Base-by-base conservation (phyloP, 2,329 filamentous ascomycete species). In the Daldinia sp. region DNA sequence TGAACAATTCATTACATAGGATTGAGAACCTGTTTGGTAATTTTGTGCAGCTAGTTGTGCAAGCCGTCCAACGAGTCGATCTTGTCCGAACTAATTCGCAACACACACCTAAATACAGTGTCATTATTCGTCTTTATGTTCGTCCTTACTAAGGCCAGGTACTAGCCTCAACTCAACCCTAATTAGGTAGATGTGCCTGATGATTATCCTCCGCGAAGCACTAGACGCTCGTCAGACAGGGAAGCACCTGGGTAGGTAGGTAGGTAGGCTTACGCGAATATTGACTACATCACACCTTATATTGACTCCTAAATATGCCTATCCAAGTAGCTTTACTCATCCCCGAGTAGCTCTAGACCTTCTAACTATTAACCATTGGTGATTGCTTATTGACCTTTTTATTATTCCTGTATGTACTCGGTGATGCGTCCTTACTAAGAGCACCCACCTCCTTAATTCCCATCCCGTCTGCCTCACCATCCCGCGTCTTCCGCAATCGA, bases 141-240 rank as follows among this genome's bases (percentile, higher is more conserved):
- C 39, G 49, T 59, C 11, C 11, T 59, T 49, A 51, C 50, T 53
- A 41, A 45, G 30, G 52, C 25, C 43, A 56, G 37, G 23, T 39
- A 34, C 29, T 30, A 29, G 45, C 27, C 51, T 13, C 3, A n/a
- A 39, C 45, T 57, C 52, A 23, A 35, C 50, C 58, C 49, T 15
- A 47, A 63, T 57, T 30, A 23, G 50, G 67, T 55, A 69, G 30
- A 25, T 47, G 66, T 68, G 55, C 67, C 69, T 70, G 69, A 35
- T 54, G 57, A 68, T 67, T 53, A 60, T 23, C 30, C 48, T 58
- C 10, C 27, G 41, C 29, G 9, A 43, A 25, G 56, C 21, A 13
- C 35, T 32, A 13, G 17, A 58, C 23, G 47, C 49, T 54, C 55
- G 50, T 49, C 57, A 58, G 41, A 49, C 2, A 19, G 13, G 11